A percentile compares a stretch with the other conserved stretches of the same genome.
These are phyloP conservation scores for Auricularia sp. DNA, from an alignment of 768 basidiomycete species.

Conservation along the genomic window DNA sequence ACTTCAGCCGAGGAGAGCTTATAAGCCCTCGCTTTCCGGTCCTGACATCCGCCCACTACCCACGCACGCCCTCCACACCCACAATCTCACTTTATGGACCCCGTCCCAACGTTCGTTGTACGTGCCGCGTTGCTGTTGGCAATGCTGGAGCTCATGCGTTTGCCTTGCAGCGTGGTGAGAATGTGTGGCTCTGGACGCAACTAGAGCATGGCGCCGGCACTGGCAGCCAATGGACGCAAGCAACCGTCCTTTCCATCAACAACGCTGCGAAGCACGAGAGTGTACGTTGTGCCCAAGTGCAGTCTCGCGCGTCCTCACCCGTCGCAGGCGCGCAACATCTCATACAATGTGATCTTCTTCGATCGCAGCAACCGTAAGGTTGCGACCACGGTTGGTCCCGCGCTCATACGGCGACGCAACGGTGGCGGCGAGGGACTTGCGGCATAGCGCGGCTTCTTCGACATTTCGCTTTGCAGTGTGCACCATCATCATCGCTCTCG, in stretches of 20 bases:
- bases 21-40: neutral
- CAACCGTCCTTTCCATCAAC: conserved; percentile 1
- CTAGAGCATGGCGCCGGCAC: neutral
- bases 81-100: neutral
- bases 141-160: neutral
- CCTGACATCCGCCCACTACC: neutral
- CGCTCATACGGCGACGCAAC: neutral
- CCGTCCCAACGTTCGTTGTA: neutral
- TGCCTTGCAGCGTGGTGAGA: neutral
- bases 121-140: neutral
- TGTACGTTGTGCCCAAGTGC: neutral
- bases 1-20: neutral
- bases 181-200: conserved; percentile 1
- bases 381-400: conserved; percentile 1
- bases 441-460: neutral
- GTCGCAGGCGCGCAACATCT: neutral
- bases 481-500: no score
- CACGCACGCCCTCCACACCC: neutral
- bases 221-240: neutral
- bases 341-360: neutral
- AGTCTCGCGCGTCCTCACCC: neutral
- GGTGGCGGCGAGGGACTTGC: neutral
- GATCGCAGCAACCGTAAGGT: neutral
- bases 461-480: neutral
- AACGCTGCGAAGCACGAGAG: conserved; percentile 1